Evolutionary conservation across 768 basidiomycete species (phyloP).

Genomic region (Psilocybe tampanensis): DNA sequence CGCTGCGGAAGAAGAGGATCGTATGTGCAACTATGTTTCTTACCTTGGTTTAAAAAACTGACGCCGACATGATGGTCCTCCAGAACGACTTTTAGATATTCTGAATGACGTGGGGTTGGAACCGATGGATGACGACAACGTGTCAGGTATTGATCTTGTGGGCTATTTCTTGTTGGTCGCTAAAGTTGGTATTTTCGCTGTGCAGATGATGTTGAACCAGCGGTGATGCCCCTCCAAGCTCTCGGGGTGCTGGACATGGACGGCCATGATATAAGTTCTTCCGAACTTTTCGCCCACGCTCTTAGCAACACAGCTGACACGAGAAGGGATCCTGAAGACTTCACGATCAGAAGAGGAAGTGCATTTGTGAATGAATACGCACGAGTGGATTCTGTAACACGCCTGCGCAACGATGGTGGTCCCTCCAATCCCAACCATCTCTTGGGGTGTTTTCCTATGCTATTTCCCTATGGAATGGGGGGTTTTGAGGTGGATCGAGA

Average conservation of each 20-base stretch:
- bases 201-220: not conserved
- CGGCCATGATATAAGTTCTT: not conserved
- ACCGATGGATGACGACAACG: too few species aligned
- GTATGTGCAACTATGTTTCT: not conserved
- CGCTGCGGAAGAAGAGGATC: not conserved
- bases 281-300: constrained; percentile 25
- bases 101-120: too few species aligned
- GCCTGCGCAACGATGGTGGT: constrained; percentile 22
- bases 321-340: not conserved
- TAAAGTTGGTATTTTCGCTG: too few species aligned
- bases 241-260: constrained; percentile 25
- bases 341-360: constrained; percentile 14
- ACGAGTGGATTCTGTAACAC: constrained; percentile 7
- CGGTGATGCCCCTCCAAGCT: constrained; percentile 25
- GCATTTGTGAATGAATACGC: constrained; percentile 32
- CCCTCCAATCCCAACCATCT: constrained; percentile 22
- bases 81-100: too few species aligned
- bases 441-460: constrained; percentile 3
- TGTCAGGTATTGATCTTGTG: too few species aligned
- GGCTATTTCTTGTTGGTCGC: too few species aligned
- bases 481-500: not conserved
- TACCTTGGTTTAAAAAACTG: not conserved
- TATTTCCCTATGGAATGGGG: constrained; percentile 15
- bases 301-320: constrained; percentile 12
- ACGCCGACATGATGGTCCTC: too few species aligned